Base-by-base conservation (phyloP, 495 filamentous ascomycete species). In the Cetradonia linearis region DNA sequence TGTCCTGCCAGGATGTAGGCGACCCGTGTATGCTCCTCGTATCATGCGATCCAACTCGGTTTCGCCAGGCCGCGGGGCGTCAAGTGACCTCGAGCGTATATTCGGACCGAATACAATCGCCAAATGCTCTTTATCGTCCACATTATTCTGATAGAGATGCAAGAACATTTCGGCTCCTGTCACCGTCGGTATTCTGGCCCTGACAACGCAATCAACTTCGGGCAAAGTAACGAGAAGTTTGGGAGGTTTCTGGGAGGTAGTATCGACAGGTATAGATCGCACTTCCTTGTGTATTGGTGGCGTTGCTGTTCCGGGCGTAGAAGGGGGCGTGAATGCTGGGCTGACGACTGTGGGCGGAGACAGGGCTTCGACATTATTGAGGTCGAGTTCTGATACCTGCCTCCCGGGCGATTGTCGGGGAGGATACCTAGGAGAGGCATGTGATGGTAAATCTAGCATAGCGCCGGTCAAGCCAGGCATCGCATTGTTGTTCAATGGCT, bases 1-100 rank as follows among this genome's bases (percentile, higher is more conserved):
- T 14, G 82, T 84, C 60, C 93, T 80, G 2, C 93, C 93, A 0
- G 94, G 94, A 67, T 85, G 93, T 59, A 98, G 75, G 48, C 86
- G 81, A 0, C 93, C 93, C 25, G 84, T 83, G 70, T 98, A 98
- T 48, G 93, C 93, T 38, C 93, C 93, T 50, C 93, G 77, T 54
- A 95, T 92, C 82, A 98, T 91, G 50, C 93, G 85, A 73, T 96
- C 94, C 81, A 88, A 85, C 73, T 98, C 94, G 1, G 89, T 93
- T 73, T 98, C 93, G 14, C 93, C 93, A 13, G 87, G 85, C 38
- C 87, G 77, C 38, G 83, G 82, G 31, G 83, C 81, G 71, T 97
- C 90, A 36, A 98, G 76, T 28, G 84, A 89, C 55, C 77, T 78
- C 65, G 85, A 90, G 48, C 94, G 79, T 64, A 98, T 97, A 30